Base-by-base conservation (phyloP, 768 basidiomycete genomes). In the Hemileccinum impolitum region DNA sequence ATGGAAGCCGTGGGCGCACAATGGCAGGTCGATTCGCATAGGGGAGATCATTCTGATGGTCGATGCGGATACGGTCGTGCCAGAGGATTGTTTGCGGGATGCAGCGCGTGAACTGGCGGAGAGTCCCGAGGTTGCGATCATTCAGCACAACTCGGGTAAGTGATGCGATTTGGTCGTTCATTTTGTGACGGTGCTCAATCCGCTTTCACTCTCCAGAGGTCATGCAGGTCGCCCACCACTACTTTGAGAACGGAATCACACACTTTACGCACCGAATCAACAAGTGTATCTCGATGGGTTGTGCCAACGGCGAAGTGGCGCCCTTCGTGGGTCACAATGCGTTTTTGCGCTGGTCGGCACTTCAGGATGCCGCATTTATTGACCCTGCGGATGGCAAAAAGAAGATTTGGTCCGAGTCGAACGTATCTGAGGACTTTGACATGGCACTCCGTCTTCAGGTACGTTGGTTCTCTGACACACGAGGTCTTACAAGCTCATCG, bases 251-350 rank as follows among this genome's bases (percentile, higher is more conserved):
- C 55, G 90, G 88, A 10, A 90, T 94, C 55, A 81, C 93, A 6
- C 84, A 88, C 61, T 94, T 95, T 67, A 94, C 93, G 6, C 81
- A 84, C 11, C 79, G 90, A 14, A 91, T 94, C 70, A 92, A 94
- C 69, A 82, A 82, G 64, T 81, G 78, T 59, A 91, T 91, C 45
- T 89, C 87, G 0, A 75, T 90, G 70, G 80, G 81, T 8, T 83
- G 81, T 59, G 80, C 88, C 0, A 91, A 90, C 56, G 88, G 89
- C 12, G 87, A 90, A 60, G 77, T 90, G 0, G 65, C 65, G 3
- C 89, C 89, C 3, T 91, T 91, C 55, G 89, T 91, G 30, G 89
- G 89, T 2, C 90, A 92, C 63, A 90, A 93, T 51, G 90, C 90
- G 6, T 23, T 23, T n/a, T 23, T 23, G 23, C 23, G 6, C 3